A percentile compares a stretch with the other conserved stretches of the same genome.
These are phyloP conservation scores for Trichosanthes cucumerina DNA, from an alignment of 306 rosid species.

Conservation along the genomic window DNA sequence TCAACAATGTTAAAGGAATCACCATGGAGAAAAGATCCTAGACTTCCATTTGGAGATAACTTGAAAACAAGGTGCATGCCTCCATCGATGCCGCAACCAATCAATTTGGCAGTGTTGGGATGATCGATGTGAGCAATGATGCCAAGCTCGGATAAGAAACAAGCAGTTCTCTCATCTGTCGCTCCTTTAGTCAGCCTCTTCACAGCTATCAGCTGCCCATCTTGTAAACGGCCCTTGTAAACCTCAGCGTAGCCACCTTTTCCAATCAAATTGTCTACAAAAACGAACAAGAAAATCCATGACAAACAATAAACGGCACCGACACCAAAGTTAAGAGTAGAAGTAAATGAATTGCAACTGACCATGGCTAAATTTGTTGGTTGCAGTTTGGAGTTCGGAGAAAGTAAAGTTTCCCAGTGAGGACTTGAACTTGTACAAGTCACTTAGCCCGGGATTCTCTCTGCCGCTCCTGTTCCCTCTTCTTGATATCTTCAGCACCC, in stretches of 20 bases:
- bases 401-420: slow-evolving; percentile 37
- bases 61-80: slow-evolving; percentile 65
- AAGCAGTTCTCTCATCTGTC: slow-evolving; percentile 41
- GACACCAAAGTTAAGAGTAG: slow-evolving; percentile 4
- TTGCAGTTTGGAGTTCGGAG: slow-evolving; percentile 44
- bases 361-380: slow-evolving; percentile 57
- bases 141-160: slow-evolving; percentile 64
- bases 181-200: slow-evolving; percentile 51
- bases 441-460: slow-evolving; percentile 21
- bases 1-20: not conserved
- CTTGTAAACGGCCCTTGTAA: slow-evolving; percentile 48
- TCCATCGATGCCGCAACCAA: slow-evolving; percentile 64
- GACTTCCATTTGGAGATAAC: slow-evolving; percentile 56
- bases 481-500: slow-evolving; percentile 35
- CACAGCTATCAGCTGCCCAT: slow-evolving; percentile 62
- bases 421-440: slow-evolving; percentile 35
- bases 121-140: slow-evolving; percentile 63
- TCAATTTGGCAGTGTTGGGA: slow-evolving; percentile 59
- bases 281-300: slow-evolving; percentile 8
- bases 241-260: slow-evolving; percentile 72
- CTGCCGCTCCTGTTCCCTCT: slow-evolving; percentile 41
- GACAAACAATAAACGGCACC: not conserved
- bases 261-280: slow-evolving; percentile 58
- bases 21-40: slow-evolving; percentile 71
- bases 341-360: not conserved